Base-by-base conservation (phyloP, 1,284 basidiomycete species). In the Irpex lacteus region DNA sequence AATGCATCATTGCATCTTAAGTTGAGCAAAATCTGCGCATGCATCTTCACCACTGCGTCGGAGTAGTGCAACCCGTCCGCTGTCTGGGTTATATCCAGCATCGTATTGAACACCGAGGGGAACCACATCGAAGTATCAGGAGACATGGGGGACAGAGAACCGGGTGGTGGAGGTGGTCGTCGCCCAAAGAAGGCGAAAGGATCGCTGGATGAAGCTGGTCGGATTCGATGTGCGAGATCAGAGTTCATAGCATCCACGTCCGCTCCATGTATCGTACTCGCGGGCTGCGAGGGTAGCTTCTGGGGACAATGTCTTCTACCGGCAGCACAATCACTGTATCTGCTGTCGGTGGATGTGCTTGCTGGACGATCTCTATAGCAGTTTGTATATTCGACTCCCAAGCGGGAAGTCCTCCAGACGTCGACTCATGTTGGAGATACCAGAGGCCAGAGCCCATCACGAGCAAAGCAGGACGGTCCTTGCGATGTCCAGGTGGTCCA, bases 241-340 rank as follows among this genome's bases (percentile, higher is more conserved):
- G 90, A 88, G 74, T 96, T 95, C 92, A 96, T 94, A 34, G 91
- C 91, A 70, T 94, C 91, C 63, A 95, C 88, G 70, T 95, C 91
- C 26, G 88, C 83, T 32, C 85, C 81, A 60, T 84, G 83, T 81
- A 96, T 92, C 8, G 86, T 88, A 56, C 77, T 72, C 5, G 86
- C 85, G 65, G 92, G 84, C 40, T 89, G 85, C 1, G 78, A 72
- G 0, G 85, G 84, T 36, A 96, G 78, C 69, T 90, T 90, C 18
- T 82, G 80, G 81, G 66, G 9, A 87, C 74, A 26, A 89, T 80
- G 52, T 86, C 82, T 70, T 90, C 86, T n/a, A 95, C 85, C 4
- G 94, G 94, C 6, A 95, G 79, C 63, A 95, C 79, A 44, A 95
- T 82, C 56, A 94, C 79, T 49, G 85, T 77, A 72, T 95, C 91